Evolutionary conservation across 495 filamentous ascomycete species (phyloP).

Genomic region (Acidiella bohemica): DNA sequence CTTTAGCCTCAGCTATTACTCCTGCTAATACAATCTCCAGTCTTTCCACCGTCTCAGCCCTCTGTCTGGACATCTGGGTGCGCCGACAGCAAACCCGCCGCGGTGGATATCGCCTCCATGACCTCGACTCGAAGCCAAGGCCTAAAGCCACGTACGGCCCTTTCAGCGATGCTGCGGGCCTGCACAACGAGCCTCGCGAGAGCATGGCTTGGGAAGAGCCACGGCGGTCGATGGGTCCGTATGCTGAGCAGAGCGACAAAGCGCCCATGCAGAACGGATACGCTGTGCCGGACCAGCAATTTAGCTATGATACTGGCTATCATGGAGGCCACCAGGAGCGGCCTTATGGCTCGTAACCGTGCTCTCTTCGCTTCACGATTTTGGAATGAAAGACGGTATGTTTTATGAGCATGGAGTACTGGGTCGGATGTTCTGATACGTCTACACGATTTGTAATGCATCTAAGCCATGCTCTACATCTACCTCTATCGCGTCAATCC

Average conservation of each 20-base stretch:
- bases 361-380: no score
- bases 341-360: no score
- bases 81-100: slow-evolving; percentile 31
- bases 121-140: slow-evolving; percentile 13
- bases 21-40: no score
- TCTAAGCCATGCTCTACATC: neutral
- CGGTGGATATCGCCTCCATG: slow-evolving; percentile 35
- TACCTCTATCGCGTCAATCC: no score
- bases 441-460: no score
- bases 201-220: slow-evolving; percentile 10
- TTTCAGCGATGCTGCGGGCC: slow-evolving; percentile 12
- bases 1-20: no score
- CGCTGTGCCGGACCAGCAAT: slow-evolving; percentile 24
- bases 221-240: slow-evolving; percentile 9
- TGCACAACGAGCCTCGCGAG: slow-evolving; percentile 9
- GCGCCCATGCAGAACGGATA: slow-evolving; percentile 16
- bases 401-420: no score
- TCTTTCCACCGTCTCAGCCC: slow-evolving; percentile 34
- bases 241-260: slow-evolving; percentile 4
- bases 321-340: slow-evolving; percentile 17
- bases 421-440: no score
- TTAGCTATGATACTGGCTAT: slow-evolving; percentile 28
- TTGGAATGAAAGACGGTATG: no score
- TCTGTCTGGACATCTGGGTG: slow-evolving; percentile 40
- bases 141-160: slow-evolving; percentile 13